A percentile compares a stretch with the other conserved stretches of the same genome.
Conservation (phyloP, 208 protist species). For the Trypanosoma lewisi region DNA sequence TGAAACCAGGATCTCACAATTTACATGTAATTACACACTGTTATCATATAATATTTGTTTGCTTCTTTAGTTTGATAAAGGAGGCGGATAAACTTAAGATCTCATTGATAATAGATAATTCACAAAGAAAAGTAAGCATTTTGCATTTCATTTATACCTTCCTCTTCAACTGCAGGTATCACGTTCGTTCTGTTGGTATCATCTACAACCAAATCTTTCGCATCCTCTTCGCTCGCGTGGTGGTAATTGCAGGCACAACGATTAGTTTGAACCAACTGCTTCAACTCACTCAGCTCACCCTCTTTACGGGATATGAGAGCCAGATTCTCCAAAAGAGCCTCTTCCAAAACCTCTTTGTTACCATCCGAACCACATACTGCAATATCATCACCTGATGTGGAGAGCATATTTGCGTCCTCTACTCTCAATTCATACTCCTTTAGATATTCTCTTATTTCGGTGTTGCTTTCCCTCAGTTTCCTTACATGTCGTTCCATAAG, state of each 20-base stretch:
- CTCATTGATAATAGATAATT: background rate
- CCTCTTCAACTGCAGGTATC: slow-evolving; percentile 15
- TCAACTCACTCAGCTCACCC: slow-evolving; percentile 27
- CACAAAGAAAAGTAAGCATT: slow-evolving; percentile 22
- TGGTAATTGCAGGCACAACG: slow-evolving; percentile 33
- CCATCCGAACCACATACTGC: slow-evolving; percentile 17
- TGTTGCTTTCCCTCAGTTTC: slow-evolving; percentile 62
- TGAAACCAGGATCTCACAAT: background rate
- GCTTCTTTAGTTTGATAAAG: background rate
- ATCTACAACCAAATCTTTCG: background rate
- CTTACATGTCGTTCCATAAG: slow-evolving; percentile 47
- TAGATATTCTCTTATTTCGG: slow-evolving; percentile 50
- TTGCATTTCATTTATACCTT: slow-evolving; percentile 11
- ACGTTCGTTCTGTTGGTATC: background rate
- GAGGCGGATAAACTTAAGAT: background rate
- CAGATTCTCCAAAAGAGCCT: slow-evolving; percentile 43
- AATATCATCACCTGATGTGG: slow-evolving; percentile 12
- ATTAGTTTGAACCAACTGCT: slow-evolving; percentile 22
- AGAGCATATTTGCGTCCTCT: background rate
- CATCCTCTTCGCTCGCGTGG: background rate
- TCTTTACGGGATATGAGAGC: slow-evolving; percentile 34
- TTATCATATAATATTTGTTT: background rate
- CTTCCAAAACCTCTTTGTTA: slow-evolving; percentile 31
- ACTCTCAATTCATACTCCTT: slow-evolving; percentile 1
- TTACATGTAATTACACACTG: background rate